A percentile compares a stretch with the other conserved stretches of the same genome.
Evolutionary conservation across 176 grass and related monocot species (phyloP).

Genomic region (Areca catechu): DNA sequence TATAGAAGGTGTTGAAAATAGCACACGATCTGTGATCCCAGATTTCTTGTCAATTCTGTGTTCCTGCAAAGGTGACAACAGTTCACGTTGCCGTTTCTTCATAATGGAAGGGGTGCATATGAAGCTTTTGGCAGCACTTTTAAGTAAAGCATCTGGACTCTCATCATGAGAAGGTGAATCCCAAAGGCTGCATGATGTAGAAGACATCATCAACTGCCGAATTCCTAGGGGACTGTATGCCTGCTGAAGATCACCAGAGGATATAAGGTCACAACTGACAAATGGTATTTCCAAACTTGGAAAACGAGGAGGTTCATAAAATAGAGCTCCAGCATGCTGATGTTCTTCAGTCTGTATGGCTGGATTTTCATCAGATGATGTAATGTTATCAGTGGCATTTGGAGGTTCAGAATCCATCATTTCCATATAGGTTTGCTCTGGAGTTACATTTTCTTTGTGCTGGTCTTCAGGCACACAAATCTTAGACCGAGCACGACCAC

Average conservation of each 20-base stretch:
- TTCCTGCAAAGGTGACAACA: constrained; percentile 63
- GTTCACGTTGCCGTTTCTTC: constrained; percentile 73
- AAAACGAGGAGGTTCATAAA: constrained; percentile 83
- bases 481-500: constrained; percentile 11
- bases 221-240: constrained; percentile 93
- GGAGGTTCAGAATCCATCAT: constrained; percentile 15
- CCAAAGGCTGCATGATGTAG: constrained; percentile 60
- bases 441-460: constrained; percentile 15
- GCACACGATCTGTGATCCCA: constrained; percentile 8
- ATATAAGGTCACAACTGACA: constrained; percentile 86
- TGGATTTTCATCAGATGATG: constrained; percentile 14
- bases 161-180: constrained; percentile 43
- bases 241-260: constrained; percentile 56
- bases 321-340: constrained; percentile 37
- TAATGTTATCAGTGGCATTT: constrained; percentile 12
- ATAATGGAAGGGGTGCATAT: constrained; percentile 64
- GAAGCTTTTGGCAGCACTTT: constrained; percentile 71
- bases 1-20: constrained; percentile 15
- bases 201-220: constrained; percentile 67
- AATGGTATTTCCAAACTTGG: constrained; percentile 82
- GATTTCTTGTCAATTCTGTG: constrained; percentile 42
- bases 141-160: constrained; percentile 52
- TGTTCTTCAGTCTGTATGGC: constrained; percentile 11
- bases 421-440: constrained; percentile 12
- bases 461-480: constrained; percentile 17